A percentile compares a stretch with the other conserved stretches of the same genome.
Evolutionary conservation across 306 rosid species (phyloP).

Genomic region (Quercus variabilis): DNA sequence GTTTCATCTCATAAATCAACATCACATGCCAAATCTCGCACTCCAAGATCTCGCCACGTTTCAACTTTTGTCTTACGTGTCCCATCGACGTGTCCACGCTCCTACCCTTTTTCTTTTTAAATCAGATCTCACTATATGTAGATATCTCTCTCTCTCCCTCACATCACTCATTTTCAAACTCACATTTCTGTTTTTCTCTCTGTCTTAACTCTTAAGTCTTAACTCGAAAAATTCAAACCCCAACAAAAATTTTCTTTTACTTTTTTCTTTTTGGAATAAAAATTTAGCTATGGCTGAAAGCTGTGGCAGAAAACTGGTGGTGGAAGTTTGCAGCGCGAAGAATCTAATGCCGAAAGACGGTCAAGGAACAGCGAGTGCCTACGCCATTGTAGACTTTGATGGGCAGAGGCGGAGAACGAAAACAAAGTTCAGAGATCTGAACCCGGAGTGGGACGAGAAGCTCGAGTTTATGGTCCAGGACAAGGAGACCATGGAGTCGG

Average conservation of each 20-base stretch:
- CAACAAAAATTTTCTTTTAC: not conserved
- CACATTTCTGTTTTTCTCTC: not conserved
- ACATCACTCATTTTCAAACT: not conserved
- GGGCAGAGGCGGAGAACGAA: constrained; percentile 78
- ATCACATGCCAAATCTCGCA: not conserved
- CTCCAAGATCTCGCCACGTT: constrained; percentile 36
- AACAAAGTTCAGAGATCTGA: constrained; percentile 74
- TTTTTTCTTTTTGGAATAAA: not conserved
- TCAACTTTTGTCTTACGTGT: constrained; percentile 27
- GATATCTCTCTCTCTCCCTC: too few relatives aligned
- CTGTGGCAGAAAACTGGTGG: constrained; percentile 55
- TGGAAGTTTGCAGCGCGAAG: constrained; percentile 74
- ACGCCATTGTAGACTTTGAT: constrained; percentile 82
- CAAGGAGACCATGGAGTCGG: constrained; percentile 45
- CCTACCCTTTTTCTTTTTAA: constrained; percentile 1
- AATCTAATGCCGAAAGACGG: constrained; percentile 95
- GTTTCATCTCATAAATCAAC: constrained; percentile 9
- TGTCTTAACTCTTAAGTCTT: not conserved
- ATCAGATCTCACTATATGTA: not conserved
- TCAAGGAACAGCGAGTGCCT: constrained; percentile 94
- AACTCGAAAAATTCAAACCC: not conserved
- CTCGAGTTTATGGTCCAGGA: constrained; percentile 67
- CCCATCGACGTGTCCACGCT: constrained; percentile 44
- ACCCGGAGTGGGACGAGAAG: constrained; percentile 88
- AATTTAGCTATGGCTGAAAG: constrained; percentile 48